Evolutionary conservation across 176 grass and related monocot species (phyloP).

Genomic region (Carex myosuroides): DNA sequence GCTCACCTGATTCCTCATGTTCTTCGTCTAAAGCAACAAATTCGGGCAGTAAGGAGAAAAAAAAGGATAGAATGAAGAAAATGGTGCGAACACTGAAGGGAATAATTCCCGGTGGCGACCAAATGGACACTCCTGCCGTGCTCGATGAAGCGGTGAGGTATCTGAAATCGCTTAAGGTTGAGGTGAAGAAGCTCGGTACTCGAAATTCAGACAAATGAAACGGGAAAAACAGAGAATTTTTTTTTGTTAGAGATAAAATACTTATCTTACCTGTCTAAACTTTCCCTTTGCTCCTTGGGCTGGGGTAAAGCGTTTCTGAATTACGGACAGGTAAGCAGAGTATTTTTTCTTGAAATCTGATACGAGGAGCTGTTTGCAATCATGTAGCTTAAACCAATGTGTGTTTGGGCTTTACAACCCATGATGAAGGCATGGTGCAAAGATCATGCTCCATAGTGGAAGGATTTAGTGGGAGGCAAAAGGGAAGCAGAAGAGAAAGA

Average conservation of each 20-base stretch:
- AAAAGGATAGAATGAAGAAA: conserved; percentile 77
- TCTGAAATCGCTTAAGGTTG: conserved; percentile 79
- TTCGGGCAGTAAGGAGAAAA: conserved; percentile 23
- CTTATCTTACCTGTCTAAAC: conserved; percentile 21
- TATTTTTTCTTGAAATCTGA: conserved; percentile 30
- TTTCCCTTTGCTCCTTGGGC: conserved; percentile 9
- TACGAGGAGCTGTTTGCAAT: conserved; percentile 43
- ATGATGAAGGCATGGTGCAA: conserved; percentile 56
- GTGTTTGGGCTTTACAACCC: conserved; percentile 47
- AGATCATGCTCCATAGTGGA: conserved; percentile 29
- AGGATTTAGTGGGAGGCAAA: conserved; percentile 27
- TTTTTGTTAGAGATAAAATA: conserved; percentile 12
- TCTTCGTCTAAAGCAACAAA: conserved; percentile 41
- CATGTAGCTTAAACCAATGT: conserved; percentile 42
- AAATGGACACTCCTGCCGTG: conserved; percentile 72
- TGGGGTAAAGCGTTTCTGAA: conserved; percentile 15
- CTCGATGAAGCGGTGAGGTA: conserved; percentile 74
- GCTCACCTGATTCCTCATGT: conserved; percentile 74
- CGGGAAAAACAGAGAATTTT: neutral
- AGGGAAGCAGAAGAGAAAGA: conserved; percentile 22
- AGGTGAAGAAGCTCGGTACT: conserved; percentile 69
- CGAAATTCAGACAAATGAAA: conserved; percentile 48
- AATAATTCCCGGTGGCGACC: conserved; percentile 62
- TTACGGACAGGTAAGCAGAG: conserved; percentile 20
- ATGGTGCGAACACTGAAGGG: conserved; percentile 76